Conservation (phyloP, 768 basidiomycete genomes). For the Chiua virens region DNA sequence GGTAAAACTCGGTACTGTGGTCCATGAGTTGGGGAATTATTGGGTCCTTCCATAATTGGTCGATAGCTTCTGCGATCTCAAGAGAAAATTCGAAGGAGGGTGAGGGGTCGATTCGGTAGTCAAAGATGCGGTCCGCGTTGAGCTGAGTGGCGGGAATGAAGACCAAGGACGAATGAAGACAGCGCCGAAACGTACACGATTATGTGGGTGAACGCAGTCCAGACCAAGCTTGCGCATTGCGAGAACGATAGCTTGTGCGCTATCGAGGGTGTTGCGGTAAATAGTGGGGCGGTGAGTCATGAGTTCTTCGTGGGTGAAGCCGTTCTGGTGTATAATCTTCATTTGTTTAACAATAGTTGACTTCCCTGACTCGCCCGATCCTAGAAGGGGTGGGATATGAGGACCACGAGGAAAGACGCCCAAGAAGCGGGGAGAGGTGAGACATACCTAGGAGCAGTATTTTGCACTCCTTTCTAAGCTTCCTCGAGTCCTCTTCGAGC, state of each 20-base stretch:
- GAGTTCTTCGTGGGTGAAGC: slow-evolving; percentile 79
- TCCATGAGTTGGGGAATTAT: slow-evolving; percentile 53
- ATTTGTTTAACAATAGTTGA: slow-evolving; percentile 97
- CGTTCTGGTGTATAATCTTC: slow-evolving; percentile 97
- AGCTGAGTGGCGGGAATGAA: slow-evolving; percentile 27
- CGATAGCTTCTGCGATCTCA: slow-evolving; percentile 70
- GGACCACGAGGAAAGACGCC: slow-evolving; percentile 9
- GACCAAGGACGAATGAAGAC: accelerated
- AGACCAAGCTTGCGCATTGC: slow-evolving; percentile 86
- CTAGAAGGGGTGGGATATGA: slow-evolving; percentile 40
- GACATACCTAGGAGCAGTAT: slow-evolving; percentile 84
- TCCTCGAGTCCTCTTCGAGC: slow-evolving; percentile 83
- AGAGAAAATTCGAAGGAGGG: slow-evolving; percentile 49
- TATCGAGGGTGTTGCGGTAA: slow-evolving; percentile 86
- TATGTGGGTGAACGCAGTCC: slow-evolving; percentile 67
- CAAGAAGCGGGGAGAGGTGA: background rate
- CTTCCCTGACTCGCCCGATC: slow-evolving; percentile 94
- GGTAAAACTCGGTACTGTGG: slow-evolving; percentile 75
- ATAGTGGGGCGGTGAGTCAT: slow-evolving; percentile 75
- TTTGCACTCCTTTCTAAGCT: slow-evolving; percentile 87
- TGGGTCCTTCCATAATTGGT: slow-evolving; percentile 69
- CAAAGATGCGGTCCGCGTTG: slow-evolving; percentile 61
- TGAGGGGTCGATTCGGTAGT: slow-evolving; percentile 48
- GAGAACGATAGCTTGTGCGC: slow-evolving; percentile 79
- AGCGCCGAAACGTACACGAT: slow-evolving; percentile 40